Base-by-base conservation (phyloP, 495 filamentous ascomycete species). In the Neurospora sp. region DNA sequence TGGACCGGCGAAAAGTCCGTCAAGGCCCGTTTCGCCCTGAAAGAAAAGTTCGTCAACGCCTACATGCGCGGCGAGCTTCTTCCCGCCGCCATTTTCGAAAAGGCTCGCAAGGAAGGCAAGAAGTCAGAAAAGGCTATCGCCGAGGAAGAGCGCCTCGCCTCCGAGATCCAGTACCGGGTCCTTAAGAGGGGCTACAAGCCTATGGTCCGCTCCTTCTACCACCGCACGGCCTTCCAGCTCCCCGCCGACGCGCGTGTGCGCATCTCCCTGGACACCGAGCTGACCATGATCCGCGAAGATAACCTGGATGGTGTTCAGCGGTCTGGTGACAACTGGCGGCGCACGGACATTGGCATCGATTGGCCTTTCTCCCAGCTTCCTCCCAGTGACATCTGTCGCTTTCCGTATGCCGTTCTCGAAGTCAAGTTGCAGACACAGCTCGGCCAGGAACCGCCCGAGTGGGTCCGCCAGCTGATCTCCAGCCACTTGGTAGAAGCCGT, bases 1-100 rank as follows among this genome's bases (percentile, higher is more conserved):
- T 99, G 96, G 96, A 99, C 96, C 0, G 96, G 96, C 18, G 96
- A 98, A 80, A 98, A 98, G 82, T 97, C 94, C 0, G 96, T 99
- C 79, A 99, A 99, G 81, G 96, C 96, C 8, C 91, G 96, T 45
- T 98, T 99, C 79, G 86, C 91, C 14, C 83, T 94, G 69, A 99
- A 99, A 84, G 96, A 98, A 84, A 99, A 98, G 85, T 90, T 97
- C 72, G 91, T 99, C 72, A 98, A 98, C 80, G 88, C 92, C 18
- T 99, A 92, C 75, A 79, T 98, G 75, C 86, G 86, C 39, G 96
- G 96, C 38, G 87, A 92, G 39, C 85, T 97, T 76, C 92, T 93
- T 0, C 93, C 94, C 3, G 88, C 92, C 20, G 88, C 89, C 39
- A 86, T 95, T 22, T 98, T 98, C 74, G 96, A 98, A 77, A 99